Evolutionary conservation across 257 asterid species (phyloP).

Genomic region (Penstemon newberryi): DNA sequence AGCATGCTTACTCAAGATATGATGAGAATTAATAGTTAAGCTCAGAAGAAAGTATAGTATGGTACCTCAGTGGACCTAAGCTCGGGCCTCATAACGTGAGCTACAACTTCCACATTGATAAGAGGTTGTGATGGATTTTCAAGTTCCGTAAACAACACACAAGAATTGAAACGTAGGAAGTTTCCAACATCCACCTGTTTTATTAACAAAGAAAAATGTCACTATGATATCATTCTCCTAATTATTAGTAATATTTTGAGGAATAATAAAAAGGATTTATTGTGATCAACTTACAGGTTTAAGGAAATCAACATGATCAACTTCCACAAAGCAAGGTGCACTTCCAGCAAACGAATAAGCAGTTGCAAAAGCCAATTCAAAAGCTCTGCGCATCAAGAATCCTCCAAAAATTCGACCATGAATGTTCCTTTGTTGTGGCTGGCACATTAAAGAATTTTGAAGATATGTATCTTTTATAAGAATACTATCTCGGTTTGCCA

Average conservation of each 20-base stretch:
- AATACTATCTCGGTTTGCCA: constrained; percentile 84
- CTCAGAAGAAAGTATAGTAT: not conserved
- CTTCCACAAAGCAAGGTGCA: constrained; percentile 79
- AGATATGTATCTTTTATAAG: constrained; percentile 79
- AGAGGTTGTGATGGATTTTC: constrained; percentile 57
- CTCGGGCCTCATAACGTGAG: constrained; percentile 89
- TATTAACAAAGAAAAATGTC: constrained; percentile 13
- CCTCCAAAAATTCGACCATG: constrained; percentile 97
- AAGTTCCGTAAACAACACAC: constrained; percentile 77
- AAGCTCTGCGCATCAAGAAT: constrained; percentile 89
- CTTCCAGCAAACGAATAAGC: constrained; percentile 85
- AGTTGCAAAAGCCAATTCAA: constrained; percentile 78
- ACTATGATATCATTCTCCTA: not conserved
- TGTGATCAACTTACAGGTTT: constrained; percentile 67
- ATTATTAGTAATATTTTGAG: no score
- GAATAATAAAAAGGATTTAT: no score
- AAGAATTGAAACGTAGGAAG: constrained; percentile 86
- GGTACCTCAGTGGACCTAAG: constrained; percentile 79
- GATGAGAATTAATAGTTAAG: not conserved
- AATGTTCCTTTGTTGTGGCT: constrained; percentile 90
- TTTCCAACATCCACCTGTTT: constrained; percentile 93
- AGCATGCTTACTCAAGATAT: not conserved
- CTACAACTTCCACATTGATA: constrained; percentile 90
- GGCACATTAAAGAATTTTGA: constrained; percentile 86
- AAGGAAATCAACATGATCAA: constrained; percentile 88